phyloP scores from a whole-genome alignment of 805 yeast genomes.

The Kazachstania kunashirensis region DNA sequence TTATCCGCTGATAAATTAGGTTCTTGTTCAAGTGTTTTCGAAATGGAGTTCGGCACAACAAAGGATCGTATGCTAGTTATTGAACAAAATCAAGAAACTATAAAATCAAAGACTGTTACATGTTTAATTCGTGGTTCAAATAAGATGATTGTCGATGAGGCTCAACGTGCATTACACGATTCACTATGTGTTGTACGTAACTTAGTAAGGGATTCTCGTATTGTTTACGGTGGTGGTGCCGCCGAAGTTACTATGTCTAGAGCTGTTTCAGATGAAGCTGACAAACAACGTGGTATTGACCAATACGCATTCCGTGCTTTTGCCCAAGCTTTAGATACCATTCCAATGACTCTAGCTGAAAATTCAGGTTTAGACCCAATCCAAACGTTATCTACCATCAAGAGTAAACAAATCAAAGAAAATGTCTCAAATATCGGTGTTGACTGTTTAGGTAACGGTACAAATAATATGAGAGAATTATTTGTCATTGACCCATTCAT shows the following conservation, averaged over 20 bases:
- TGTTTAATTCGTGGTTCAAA: conserved; percentile 92
- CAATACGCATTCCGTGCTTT: conserved; percentile 97
- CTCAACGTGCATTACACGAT: conserved; percentile 92
- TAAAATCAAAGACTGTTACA: conserved; percentile 56
- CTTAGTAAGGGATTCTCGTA: conserved; percentile 80
- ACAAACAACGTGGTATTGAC: conserved; percentile 86
- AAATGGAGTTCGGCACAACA: conserved; percentile 92
- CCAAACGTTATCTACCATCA: conserved; percentile 74
- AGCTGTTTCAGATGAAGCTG: conserved; percentile 86
- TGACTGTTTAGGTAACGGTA: conserved; percentile 83
- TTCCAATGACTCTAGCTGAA: conserved; percentile 93
- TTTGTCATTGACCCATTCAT: conserved; percentile 95
- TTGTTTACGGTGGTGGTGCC: conserved; percentile 99
- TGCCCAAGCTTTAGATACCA: conserved; percentile 78
- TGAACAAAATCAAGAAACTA: conserved; percentile 77
- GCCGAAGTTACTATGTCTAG: conserved; percentile 91
- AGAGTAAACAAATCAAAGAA: conserved; percentile 75
- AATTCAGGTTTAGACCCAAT: conserved; percentile 94
- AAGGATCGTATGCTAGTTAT: conserved; percentile 91
- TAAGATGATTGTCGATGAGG: conserved; percentile 96
- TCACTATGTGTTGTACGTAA: conserved; percentile 96
- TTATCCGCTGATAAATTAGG: conserved; percentile 76
- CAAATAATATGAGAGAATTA: conserved; percentile 85
- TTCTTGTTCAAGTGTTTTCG: conserved; percentile 72
- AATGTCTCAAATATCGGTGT: conserved; percentile 70